These are phyloP conservation scores for Dicorynia guianensis DNA, from an alignment of 306 rosid genomes.

Conservation along the genomic window DNA sequence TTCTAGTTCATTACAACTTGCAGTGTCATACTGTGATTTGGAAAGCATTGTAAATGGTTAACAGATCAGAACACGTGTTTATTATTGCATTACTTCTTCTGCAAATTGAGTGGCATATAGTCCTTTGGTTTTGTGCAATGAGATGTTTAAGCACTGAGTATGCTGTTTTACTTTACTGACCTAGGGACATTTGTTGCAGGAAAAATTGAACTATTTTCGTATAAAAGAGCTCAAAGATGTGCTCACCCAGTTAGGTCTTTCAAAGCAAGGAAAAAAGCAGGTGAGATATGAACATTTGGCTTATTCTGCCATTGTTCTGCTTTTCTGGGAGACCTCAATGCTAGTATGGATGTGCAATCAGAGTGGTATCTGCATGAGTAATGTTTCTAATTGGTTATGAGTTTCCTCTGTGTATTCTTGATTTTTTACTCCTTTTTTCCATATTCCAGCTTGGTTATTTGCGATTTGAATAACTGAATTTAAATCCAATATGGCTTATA, in stretches of 20 bases:
- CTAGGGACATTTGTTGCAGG: slow-evolving; percentile 51
- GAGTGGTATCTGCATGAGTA: slow-evolving; percentile 22
- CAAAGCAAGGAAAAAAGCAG: slow-evolving; percentile 99
- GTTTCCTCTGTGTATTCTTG: slow-evolving; percentile 2
- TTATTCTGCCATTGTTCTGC: slow-evolving; percentile 13
- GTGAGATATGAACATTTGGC: slow-evolving; percentile 53
- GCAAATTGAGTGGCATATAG: slow-evolving; percentile 7
- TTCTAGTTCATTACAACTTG: not conserved
- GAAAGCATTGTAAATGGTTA: slow-evolving; percentile 7
- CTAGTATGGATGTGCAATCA: not conserved
- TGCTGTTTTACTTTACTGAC: slow-evolving; percentile 23
- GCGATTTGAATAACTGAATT: slow-evolving; percentile 4
- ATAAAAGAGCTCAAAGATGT: slow-evolving; percentile 96
- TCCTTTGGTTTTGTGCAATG: slow-evolving; percentile 10
- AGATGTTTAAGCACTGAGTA: slow-evolving; percentile 1
- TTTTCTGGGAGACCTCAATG: not conserved
- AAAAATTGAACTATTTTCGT: slow-evolving; percentile 80
- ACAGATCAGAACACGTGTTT: not conserved
- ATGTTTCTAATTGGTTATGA: slow-evolving; percentile 24
- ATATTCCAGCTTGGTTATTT: not conserved
- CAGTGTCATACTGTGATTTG: not conserved
- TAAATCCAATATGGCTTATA: not conserved
- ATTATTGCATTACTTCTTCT: slow-evolving; percentile 15
- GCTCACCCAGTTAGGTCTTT: slow-evolving; percentile 83
- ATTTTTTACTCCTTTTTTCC: slow-evolving; percentile 1